These are phyloP conservation scores for Brassica rapa DNA, from an alignment of 345 rosid genomes.

Conservation along the genomic window DNA sequence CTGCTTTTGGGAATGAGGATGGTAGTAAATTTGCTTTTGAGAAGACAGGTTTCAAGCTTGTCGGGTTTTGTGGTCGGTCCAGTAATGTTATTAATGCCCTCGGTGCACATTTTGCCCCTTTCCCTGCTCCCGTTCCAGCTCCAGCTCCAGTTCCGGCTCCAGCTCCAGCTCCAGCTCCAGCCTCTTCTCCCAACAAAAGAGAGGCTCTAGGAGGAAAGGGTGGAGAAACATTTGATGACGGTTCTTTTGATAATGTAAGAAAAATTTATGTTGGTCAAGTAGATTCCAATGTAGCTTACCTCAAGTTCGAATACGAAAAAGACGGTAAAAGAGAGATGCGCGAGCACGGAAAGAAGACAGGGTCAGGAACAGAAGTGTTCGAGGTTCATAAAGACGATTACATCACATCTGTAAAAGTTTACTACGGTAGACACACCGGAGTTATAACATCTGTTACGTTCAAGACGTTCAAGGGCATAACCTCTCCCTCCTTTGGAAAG, in stretches of 20 bases:
- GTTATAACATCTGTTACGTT: not conserved
- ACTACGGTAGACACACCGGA: not conserved
- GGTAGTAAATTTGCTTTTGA: slow-evolving; percentile 34
- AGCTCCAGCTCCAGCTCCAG: not conserved
- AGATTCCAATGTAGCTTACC: slow-evolving; percentile 10
- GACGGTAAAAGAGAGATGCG: not conserved
- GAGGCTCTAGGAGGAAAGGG: slow-evolving; percentile 23
- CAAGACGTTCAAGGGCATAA: not conserved
- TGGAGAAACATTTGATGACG: slow-evolving; percentile 26
- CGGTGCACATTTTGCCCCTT: slow-evolving; percentile 25
- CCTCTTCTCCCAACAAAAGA: not conserved
- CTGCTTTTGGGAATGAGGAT: slow-evolving; percentile 25
- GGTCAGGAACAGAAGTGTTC: not conserved
- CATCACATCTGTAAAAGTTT: not conserved
- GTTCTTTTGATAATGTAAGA: slow-evolving; percentile 17
- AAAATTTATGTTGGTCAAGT: slow-evolving; percentile 32
- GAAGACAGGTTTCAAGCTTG: slow-evolving; percentile 28
- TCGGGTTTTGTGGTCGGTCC: slow-evolving; percentile 33
- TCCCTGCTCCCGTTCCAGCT: not conserved
- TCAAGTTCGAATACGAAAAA: slow-evolving; percentile 27
- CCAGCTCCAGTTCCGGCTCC: not conserved
- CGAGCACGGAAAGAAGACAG: not conserved
- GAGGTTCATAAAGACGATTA: not conserved
- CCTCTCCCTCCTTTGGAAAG: not conserved
- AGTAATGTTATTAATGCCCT: slow-evolving; percentile 20